phyloP scores from a whole-genome alignment of 805 yeast species.

The Saccharomycopsis lassenensis region DNA sequence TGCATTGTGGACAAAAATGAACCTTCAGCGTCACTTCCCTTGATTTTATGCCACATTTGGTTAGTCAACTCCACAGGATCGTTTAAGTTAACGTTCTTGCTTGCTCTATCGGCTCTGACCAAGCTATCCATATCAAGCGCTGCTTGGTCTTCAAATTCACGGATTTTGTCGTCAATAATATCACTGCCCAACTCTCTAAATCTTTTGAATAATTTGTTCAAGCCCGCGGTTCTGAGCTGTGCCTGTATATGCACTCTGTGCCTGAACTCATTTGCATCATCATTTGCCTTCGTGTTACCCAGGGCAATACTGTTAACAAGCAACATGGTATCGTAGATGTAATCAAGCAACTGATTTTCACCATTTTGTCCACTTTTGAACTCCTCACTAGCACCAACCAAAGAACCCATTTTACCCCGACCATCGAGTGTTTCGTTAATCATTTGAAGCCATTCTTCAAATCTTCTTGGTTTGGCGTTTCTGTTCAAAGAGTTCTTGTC shows the following conservation, averaged over 20 bases:
- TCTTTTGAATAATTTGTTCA: constrained; percentile 25
- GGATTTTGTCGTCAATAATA: constrained; percentile 22
- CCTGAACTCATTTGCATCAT: constrained; percentile 25
- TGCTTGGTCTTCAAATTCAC: constrained; percentile 18
- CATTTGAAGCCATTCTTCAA: constrained; percentile 49
- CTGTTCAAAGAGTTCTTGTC: background rate
- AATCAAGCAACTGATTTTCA: constrained; percentile 59
- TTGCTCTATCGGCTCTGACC: constrained; percentile 26
- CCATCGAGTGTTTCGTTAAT: constrained; percentile 68
- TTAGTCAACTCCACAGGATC: constrained; percentile 62
- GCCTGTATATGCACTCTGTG: constrained; percentile 47
- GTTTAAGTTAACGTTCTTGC: constrained; percentile 45
- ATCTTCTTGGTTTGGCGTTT: constrained; percentile 4
- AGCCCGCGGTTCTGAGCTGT: constrained; percentile 32
- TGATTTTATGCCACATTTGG: constrained; percentile 46
- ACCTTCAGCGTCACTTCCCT: constrained; percentile 48
- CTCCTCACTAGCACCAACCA: constrained; percentile 89
- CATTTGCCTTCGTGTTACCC: too few relatives aligned
- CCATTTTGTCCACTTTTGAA: constrained; percentile 40
- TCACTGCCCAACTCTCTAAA: constrained; percentile 33
- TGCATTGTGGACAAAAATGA: constrained; percentile 54
- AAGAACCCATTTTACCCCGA: constrained; percentile 79
- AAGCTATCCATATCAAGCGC: constrained; percentile 15
- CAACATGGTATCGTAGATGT: constrained; percentile 58
- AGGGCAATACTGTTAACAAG: constrained; percentile 55